Percentiles rank a stretch among this genome's conserved stretches.
Conservation (phyloP, 495 filamentous ascomycete genomes). For the Haplographium delicatum region DNA sequence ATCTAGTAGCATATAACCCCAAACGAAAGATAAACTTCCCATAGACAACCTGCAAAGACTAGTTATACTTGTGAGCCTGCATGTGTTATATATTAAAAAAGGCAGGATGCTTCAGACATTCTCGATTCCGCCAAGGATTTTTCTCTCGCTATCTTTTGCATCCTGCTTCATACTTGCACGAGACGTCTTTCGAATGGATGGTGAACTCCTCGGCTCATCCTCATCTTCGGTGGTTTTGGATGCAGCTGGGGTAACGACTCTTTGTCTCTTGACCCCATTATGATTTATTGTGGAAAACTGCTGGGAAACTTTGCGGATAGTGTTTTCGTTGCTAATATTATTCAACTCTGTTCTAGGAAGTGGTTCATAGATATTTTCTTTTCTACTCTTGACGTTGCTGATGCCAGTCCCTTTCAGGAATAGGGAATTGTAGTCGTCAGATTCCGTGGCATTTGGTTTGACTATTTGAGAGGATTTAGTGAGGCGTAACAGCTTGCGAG, state of each 20-base stretch:
- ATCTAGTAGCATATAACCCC: too few species aligned
- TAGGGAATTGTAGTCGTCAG: background rate
- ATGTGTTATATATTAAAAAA: background rate
- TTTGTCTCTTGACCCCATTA: constrained; percentile 32
- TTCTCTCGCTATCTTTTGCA: constrained; percentile 10
- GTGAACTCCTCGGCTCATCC: constrained; percentile 23
- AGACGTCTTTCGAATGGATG: constrained; percentile 18
- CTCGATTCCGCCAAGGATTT: constrained; percentile 18
- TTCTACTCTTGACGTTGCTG: constrained; percentile 13
- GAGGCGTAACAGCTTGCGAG: too few species aligned
- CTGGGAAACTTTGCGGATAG: constrained; percentile 5
- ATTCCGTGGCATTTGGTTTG: background rate
- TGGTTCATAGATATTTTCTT: constrained; percentile 14
- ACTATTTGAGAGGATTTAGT: too few species aligned
- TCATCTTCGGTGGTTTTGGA: constrained; percentile 30
- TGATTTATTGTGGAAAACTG: constrained; percentile 3
- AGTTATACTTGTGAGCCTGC: background rate
- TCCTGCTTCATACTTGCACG: constrained; percentile 6
- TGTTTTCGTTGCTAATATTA: background rate
- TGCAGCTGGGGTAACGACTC: constrained; percentile 40
- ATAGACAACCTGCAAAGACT: too few species aligned
- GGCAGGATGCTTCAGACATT: constrained; percentile 10
- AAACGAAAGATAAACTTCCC: too few species aligned
- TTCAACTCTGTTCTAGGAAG: background rate
- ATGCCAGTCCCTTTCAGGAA: background rate